phyloP scores from a whole-genome alignment of 2,329 filamentous ascomycete species.

The Trichoderma pleuroti region DNA sequence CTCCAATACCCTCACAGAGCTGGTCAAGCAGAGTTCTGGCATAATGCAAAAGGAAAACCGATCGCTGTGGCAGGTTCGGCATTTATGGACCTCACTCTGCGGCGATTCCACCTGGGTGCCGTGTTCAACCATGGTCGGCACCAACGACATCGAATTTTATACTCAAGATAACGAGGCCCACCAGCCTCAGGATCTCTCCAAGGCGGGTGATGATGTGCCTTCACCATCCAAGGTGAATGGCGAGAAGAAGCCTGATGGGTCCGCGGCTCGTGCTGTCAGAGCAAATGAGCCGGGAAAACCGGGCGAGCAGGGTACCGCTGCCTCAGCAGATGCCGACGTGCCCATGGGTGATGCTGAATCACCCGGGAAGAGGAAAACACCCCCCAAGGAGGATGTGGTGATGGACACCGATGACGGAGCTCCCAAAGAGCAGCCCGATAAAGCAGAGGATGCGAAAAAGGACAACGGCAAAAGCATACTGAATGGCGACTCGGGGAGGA shows the following conservation, averaged over 20 bases:
- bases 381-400: conserved; percentile 18
- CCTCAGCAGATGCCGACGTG: conserved; percentile 24
- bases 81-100: conserved; percentile 67
- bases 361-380: conserved; percentile 24
- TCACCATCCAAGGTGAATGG: conserved; percentile 25
- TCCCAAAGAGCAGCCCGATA: background rate
- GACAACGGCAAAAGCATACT: background rate
- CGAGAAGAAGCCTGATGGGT: conserved; percentile 10
- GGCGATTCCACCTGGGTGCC: conserved; percentile 71
- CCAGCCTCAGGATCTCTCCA: conserved; percentile 33
- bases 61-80: conserved; percentile 70
- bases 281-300: conserved; percentile 18
- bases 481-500: background rate
- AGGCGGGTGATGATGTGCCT: conserved; percentile 20
- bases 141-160: conserved; percentile 55
- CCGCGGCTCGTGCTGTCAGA: background rate
- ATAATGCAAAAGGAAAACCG: conserved; percentile 73
- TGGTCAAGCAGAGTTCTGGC: conserved; percentile 64
- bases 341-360: conserved; percentile 32
- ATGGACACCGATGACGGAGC: conserved; percentile 16
- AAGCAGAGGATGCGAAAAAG: background rate
- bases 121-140: conserved; percentile 54
- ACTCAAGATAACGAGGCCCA: conserved; percentile 44
- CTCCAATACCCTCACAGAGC: conserved; percentile 67
- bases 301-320: conserved; percentile 16